A percentile compares a stretch with the other conserved stretches of the same genome.
Conservation (phyloP, 202 grass and related monocot genomes). For the Cymbopogon flexuosus region DNA sequence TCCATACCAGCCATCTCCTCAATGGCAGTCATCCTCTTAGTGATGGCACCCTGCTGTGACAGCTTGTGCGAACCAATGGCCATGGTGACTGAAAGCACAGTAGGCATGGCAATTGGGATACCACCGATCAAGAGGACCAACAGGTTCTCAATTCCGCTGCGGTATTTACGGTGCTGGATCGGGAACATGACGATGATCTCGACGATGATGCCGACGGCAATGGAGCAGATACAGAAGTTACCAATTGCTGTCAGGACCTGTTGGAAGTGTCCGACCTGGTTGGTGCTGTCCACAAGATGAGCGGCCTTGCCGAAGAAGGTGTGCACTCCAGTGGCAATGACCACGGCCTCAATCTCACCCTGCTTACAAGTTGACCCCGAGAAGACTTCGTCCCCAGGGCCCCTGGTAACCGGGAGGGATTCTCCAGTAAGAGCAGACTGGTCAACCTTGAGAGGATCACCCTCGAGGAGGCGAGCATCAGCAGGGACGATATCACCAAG, state of each 20-base stretch:
- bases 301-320: constrained; percentile 98
- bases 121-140: constrained; percentile 97
- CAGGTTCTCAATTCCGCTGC: constrained; percentile 80
- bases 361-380: constrained; percentile 93
- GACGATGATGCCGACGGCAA: constrained; percentile 68
- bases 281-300: constrained; percentile 96
- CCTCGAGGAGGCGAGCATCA: constrained; percentile 90
- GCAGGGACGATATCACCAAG: constrained; percentile 95
- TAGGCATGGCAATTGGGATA: constrained; percentile 98
- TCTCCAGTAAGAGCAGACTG: constrained; percentile 91
- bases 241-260: constrained; percentile 89
- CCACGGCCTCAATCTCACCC: constrained; percentile 94
- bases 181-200: constrained; percentile 99
- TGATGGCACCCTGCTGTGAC: constrained; percentile 95
- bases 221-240: constrained; percentile 98
- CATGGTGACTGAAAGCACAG: constrained; percentile 94
- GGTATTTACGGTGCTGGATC: constrained; percentile 72
- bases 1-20: constrained; percentile 99
- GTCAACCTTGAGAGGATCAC: constrained; percentile 88
- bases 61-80: constrained; percentile 98
- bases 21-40: constrained; percentile 98
- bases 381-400: constrained; percentile 87
- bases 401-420: constrained; percentile 72
- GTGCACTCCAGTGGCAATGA: constrained; percentile 98
- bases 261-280: constrained; percentile 96